These are phyloP conservation scores for Talaromyces albobiverticillius DNA, from an alignment of 2,329 filamentous ascomycete species.

Conservation along the genomic window DNA sequence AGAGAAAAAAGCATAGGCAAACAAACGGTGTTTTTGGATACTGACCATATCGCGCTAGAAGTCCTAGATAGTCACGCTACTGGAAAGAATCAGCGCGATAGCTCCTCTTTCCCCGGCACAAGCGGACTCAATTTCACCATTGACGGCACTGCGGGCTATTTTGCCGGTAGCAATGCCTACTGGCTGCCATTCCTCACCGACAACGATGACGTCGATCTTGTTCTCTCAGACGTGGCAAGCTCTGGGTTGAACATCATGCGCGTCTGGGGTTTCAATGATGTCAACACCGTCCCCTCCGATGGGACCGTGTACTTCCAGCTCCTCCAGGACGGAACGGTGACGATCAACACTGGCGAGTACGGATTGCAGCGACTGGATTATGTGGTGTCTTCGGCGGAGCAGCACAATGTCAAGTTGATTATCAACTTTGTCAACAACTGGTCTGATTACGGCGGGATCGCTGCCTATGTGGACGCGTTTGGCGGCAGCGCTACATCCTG, in stretches of 20 bases:
- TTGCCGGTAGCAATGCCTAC: conserved; percentile 51
- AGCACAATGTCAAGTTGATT: conserved; percentile 60
- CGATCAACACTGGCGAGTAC: conserved; percentile 62
- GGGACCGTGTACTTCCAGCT: conserved; percentile 48
- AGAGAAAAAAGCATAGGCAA: too few relatives aligned
- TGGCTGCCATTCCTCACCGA: conserved; percentile 53
- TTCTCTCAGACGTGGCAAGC: conserved; percentile 30
- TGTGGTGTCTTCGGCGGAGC: conserved; percentile 60
- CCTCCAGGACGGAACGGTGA: conserved; percentile 33
- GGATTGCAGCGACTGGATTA: conserved; percentile 65
- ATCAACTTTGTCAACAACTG: conserved; percentile 63
- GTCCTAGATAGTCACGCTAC: too few relatives aligned
- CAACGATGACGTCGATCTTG: conserved; percentile 47
- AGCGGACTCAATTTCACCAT: conserved; percentile 36
- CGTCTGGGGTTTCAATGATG: conserved; percentile 56
- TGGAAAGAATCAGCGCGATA: too few relatives aligned
- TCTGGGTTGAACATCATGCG: conserved; percentile 50
- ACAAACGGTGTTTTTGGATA: background rate
- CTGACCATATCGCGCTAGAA: background rate
- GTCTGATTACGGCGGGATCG: conserved; percentile 65
- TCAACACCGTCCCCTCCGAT: conserved; percentile 35
- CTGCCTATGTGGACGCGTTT: conserved; percentile 56
- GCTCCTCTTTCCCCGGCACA: conserved; percentile 19
- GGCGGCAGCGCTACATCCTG: conserved; percentile 53
- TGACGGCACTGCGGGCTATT: conserved; percentile 41